Evolutionary conservation across 306 rosid genomes (phyloP), one percentile per base, ranked within the genome.

Genomic region (Luffa aegyptiaca): DNA sequence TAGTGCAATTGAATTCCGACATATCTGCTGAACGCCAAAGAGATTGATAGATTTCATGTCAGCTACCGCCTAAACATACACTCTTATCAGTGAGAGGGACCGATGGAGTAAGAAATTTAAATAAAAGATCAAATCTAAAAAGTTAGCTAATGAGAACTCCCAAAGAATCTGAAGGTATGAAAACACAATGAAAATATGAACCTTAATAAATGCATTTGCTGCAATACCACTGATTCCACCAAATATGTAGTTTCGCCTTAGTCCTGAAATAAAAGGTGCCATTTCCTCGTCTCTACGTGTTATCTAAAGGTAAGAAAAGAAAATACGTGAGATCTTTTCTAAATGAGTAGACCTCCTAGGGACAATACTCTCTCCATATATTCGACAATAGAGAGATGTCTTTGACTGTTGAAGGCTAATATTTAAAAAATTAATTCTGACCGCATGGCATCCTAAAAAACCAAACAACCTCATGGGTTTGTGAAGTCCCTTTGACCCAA

Each of bases 1-100:
- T 84, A 96, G 83, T 20, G 98, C 99, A 42, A 96, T 96, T 70
- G 99, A 82, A 85, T 96, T 92, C 79, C 99, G 94, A 80, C 98
- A 93, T 85, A 96, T 90, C 88, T 96, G 99, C 87, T 96, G 99
- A 86, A 96, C 99, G 73, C 99, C 99, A 86, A 96, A 96, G 83
- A 96, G 98, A 86, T 93, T 96, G 83, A 96, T 89, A 48, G 92
- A 82, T 80, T 91, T 91, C 90, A 96, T 93, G 86, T 88, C 98
- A 69, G 91, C 94, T 86, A 96, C 87, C 73, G 97, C 98, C 99
- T 96, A 83, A 63, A 70, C 78, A 84, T 39, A 57, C 42, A 70
- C 21, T 73, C 59, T 73, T 49, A 33, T 52, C 62, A 51, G 78
- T 74, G 45, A 51, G 62, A 46, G 16, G 63, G 41, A 33, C 41